Conservation (phyloP, 768 basidiomycete genomes). For the Hydnum rufescens region DNA sequence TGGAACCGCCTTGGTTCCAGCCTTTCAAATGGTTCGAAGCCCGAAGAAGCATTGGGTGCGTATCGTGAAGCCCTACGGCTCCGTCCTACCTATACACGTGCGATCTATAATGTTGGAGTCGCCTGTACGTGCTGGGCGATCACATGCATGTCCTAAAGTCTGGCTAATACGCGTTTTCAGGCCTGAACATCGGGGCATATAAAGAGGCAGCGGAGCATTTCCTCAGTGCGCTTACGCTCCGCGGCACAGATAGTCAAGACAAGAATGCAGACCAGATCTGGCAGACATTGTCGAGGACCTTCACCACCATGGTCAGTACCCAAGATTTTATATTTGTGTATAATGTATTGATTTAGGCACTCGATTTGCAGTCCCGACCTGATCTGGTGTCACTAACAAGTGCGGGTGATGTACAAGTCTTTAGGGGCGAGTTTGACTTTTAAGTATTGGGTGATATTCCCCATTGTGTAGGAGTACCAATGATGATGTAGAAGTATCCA, state of each 20-base stretch:
- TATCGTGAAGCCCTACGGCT: slow-evolving; percentile 80
- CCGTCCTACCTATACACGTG: slow-evolving; percentile 89
- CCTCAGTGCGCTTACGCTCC: slow-evolving; percentile 61
- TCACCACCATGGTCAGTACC: slow-evolving; percentile 53
- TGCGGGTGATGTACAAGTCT: slow-evolving; percentile 44
- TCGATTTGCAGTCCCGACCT: slow-evolving; percentile 36
- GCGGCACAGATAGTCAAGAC: background rate
- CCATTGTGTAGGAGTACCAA: no score
- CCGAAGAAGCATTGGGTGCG: slow-evolving; percentile 80
- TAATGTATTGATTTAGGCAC: background rate
- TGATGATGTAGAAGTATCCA: no score
- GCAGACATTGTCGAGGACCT: slow-evolving; percentile 69
- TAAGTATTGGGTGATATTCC: slow-evolving; percentile 17
- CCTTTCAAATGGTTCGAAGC: slow-evolving; percentile 81
- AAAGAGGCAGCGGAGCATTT: slow-evolving; percentile 96
- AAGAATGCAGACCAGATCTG: slow-evolving; percentile 73
- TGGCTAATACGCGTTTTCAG: slow-evolving; percentile 23
- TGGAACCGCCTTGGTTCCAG: slow-evolving; percentile 96
- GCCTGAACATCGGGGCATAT: slow-evolving; percentile 86
- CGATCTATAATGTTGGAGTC: slow-evolving; percentile 95
- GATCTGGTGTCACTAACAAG: slow-evolving; percentile 67
- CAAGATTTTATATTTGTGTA: background rate
- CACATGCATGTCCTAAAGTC: background rate
- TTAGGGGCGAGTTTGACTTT: slow-evolving; percentile 84
- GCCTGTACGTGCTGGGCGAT: slow-evolving; percentile 47